Base-by-base conservation (phyloP, 139 green algal genomes). In the Ettlia oleoabundans region DNA sequence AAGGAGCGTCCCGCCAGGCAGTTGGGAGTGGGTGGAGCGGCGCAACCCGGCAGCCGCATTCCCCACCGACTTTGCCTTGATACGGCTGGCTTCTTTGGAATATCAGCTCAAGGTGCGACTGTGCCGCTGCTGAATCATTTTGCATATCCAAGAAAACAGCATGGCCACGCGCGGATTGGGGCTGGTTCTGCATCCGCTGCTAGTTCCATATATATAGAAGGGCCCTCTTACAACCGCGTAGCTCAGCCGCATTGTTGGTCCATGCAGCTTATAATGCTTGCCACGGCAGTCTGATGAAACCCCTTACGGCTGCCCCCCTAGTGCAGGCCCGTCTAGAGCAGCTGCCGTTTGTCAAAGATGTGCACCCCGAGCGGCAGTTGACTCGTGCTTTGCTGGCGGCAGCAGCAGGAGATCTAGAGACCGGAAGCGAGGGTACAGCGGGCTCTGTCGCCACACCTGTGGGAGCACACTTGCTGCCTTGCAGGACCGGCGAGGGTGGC, bases 51-150 rank as follows among this genome's bases (percentile, higher is more conserved):
- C 92, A 6, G 55, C 73, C 0, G 22, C 37, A 24, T 88, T 86
- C 65, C 93, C 94, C 15, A 98, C 94, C 41, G 94, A 98, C 76
- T 98, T 98, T 88, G 94, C 80, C 0, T 68, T 98, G 64, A 8
- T 98, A 22, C 28, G 51, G 5, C 19, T 93, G 8, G 38, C 38
- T 21, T 5, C 47, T 2, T 42, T 21, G 0, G 15, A 41, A 0
- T 30, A 51, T n/a, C n/a, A n/a, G n/a, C n/a, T n/a, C n/a, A n/a
- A n/a, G n/a, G n/a, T n/a, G n/a, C n/a, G n/a, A 58, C 47, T 58
- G 47, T 58, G 15, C 47, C 15, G 47, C 47, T 58, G n/a, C n/a
- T n/a, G n/a, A n/a, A n/a, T n/a, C n/a, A n/a, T n/a, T n/a, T n/a
- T n/a, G n/a, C n/a, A n/a, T n/a, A n/a, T n/a, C n/a, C n/a, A n/a